These are phyloP conservation scores for Paragyromitra xinjiangensis DNA, from an alignment of 495 filamentous ascomycete genomes.

Conservation along the genomic window DNA sequence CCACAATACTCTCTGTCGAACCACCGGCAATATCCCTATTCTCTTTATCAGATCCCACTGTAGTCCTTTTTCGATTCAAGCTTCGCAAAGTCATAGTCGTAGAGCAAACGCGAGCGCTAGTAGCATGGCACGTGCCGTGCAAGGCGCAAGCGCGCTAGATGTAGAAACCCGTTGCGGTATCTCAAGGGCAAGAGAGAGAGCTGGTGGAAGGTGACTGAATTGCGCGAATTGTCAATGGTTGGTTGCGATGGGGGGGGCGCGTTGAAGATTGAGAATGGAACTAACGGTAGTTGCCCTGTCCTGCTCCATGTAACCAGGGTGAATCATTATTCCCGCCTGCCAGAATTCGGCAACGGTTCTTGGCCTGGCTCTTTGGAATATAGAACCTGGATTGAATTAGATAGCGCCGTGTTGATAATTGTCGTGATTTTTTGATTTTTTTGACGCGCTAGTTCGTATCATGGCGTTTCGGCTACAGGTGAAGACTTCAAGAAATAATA, in stretches of 20 bases:
- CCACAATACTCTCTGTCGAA: neutral
- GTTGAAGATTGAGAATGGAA: neutral
- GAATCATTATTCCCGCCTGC: neutral
- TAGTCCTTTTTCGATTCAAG: neutral
- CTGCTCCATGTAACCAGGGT: neutral
- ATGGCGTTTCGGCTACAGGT: neutral
- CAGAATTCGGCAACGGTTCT: neutral
- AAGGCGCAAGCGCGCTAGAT: constrained; percentile 8
- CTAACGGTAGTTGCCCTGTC: neutral
- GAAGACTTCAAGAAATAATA: neutral
- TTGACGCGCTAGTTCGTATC: neutral
- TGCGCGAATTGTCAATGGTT: constrained; percentile 8
- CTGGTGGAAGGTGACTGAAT: neutral
- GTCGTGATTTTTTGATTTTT: neutral
- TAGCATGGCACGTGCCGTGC: constrained; percentile 15
- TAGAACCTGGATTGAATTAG: neutral
- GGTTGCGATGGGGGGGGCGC: constrained; percentile 24
- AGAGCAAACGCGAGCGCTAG: constrained; percentile 9
- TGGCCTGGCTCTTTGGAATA: neutral
- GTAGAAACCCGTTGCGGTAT: neutral
- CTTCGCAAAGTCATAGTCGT: constrained; percentile 18
- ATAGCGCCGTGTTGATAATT: neutral
- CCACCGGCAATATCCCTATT: neutral
- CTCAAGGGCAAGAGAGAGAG: neutral
- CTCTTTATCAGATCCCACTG: constrained; percentile 38